These are phyloP conservation scores for Russula sp. DNA, from an alignment of 768 basidiomycete species.

Conservation along the genomic window DNA sequence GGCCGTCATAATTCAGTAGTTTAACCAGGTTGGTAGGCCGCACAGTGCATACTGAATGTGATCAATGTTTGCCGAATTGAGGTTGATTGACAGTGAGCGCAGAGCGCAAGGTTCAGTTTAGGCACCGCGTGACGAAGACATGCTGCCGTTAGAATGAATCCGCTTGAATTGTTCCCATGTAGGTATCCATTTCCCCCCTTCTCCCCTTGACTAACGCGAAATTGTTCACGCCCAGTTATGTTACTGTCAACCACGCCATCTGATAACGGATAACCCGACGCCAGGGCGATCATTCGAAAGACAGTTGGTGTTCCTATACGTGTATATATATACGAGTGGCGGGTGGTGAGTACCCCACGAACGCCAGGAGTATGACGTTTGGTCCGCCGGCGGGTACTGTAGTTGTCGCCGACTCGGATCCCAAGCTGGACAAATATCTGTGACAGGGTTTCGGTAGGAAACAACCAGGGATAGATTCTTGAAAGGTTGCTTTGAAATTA, in stretches of 20 bases:
- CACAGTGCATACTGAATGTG: background rate
- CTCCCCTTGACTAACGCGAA: background rate
- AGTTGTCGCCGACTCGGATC: too few species aligned
- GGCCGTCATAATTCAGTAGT: background rate
- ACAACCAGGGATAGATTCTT: too few species aligned
- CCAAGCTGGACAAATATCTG: too few species aligned
- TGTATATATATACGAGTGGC: background rate
- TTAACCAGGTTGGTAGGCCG: background rate
- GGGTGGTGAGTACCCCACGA: too few species aligned
- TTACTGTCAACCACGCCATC: background rate
- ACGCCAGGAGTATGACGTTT: too few species aligned
- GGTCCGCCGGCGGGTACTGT: too few species aligned
- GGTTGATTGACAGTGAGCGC: constrained; percentile 6
- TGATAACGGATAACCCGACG: background rate
- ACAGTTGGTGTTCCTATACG: background rate
- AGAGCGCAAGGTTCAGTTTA: background rate
- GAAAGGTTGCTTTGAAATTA: too few species aligned
- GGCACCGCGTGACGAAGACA: background rate
- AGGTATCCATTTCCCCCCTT: background rate
- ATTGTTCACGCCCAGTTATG: background rate
- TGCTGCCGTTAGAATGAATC: background rate
- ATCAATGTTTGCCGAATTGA: background rate
- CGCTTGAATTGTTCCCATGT: background rate
- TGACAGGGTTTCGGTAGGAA: too few species aligned
- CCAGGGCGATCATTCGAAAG: background rate